A percentile compares a stretch with the other conserved stretches of the same genome.
phyloP scores from a whole-genome alignment of 139 green algal genomes.

The Edaphochlamys debaryana region DNA sequence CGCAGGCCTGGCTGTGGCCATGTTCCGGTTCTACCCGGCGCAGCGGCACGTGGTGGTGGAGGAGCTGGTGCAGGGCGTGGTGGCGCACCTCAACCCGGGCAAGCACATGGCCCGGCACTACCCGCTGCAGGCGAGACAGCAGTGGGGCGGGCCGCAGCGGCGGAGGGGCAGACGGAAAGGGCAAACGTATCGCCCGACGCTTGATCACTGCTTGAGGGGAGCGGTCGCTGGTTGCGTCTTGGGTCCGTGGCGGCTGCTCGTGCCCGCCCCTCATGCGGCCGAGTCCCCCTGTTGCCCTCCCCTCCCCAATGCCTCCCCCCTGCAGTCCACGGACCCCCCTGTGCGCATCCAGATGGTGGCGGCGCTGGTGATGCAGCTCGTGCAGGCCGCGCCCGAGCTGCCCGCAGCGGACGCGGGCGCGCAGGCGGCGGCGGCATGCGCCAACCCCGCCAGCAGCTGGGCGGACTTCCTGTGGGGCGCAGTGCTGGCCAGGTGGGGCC shows the following conservation, averaged over 20 bases:
- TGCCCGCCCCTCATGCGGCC: too few species aligned
- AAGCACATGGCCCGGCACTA: conserved; percentile 16
- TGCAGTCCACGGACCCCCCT: conserved; percentile 1
- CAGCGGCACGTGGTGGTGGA: conserved; percentile 40
- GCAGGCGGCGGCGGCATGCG: neutral
- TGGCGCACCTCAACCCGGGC: neutral
- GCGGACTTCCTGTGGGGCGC: conserved; percentile 64
- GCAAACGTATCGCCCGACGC: too few species aligned
- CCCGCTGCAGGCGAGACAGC: conserved; percentile 1
- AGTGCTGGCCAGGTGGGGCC: conserved; percentile 62
- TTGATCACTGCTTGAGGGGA: too few species aligned
- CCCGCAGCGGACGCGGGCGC: conserved; percentile 8
- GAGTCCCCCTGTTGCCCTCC: too few species aligned
- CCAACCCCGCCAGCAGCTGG: neutral
- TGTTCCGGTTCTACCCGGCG: conserved; percentile 35
- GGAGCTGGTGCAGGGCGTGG: conserved; percentile 20
- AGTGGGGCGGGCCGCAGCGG: too few species aligned
- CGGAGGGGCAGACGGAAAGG: too few species aligned
- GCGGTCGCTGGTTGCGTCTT: too few species aligned
- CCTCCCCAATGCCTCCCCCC: too few species aligned
- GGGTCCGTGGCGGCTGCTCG: too few species aligned
- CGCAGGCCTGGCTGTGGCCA: conserved; percentile 58
- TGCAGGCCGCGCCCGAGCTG: conserved; percentile 67
- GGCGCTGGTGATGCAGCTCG: conserved; percentile 77
- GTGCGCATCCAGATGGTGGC: conserved; percentile 64